Base-by-base conservation (phyloP, 495 filamentous ascomycete genomes). In the Penicillium arizonense region DNA sequence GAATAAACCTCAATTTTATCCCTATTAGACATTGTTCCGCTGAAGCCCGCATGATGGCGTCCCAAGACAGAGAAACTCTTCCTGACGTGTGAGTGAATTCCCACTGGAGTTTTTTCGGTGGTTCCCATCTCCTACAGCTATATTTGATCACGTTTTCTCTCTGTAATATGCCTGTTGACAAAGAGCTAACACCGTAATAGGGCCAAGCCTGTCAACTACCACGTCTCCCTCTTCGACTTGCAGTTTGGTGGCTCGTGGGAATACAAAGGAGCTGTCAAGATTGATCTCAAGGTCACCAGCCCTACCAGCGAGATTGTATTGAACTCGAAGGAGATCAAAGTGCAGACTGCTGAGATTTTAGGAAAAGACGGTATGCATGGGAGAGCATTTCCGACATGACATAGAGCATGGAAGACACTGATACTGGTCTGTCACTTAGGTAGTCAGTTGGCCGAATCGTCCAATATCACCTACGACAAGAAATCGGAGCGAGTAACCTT, bases 181-280 rank as follows among this genome's bases (percentile, higher is more conserved):
- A 16, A 20, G 38, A 36, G 8, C 46, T 53, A 28, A 57, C 23
- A 44, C 18, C n/a, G 14, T 9, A 47, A 50, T 35, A 87, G 83
- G 60, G 82, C 90, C 64, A 94, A 92, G 68, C 91, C 94, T 1
- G 75, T 79, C 52, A 88, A 96, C 68, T 98, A 98, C 73, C 77
- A 83, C 62, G 79, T 98, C 49, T 88, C 84, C 21, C 82, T 98
- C 47, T 85, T 77, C 65, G 86, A 92, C 55, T 66, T 98, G 50
- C 85, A 96, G 59, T 72, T 89, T 66, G 77, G 75, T 63, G 75
- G 82, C 53, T 71, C 71, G 18, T 98, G 90, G 80, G 84, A 77
- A 47, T 98, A 93, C 70, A 83, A 91, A 71, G 94, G 94, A 56
- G 82, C 76, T 5, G 87, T 96, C 47, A 81, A 77, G 62, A 82